Conservation (phyloP, 108 stramenopile genomes). For the Nannochloropsis salina region DNA sequence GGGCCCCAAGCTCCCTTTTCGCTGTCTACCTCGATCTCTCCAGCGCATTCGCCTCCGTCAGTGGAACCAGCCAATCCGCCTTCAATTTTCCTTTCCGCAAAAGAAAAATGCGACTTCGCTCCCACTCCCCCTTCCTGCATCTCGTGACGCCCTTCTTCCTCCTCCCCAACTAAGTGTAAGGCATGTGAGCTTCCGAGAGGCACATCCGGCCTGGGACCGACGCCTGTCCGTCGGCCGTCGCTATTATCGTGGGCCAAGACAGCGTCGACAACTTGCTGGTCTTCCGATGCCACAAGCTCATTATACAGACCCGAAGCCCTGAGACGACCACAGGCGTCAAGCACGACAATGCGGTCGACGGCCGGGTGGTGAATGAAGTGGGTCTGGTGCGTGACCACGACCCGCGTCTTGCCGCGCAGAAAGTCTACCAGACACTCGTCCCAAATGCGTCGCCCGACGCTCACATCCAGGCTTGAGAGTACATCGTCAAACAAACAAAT, state of each 20-base stretch:
- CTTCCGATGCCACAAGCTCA: not conserved
- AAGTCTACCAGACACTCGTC: conserved; percentile 24
- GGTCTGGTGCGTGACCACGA: conserved; percentile 6
- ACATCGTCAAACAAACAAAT: conserved; percentile 85
- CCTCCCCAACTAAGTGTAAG: not conserved
- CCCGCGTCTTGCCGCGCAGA: not conserved
- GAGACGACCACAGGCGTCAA: not conserved
- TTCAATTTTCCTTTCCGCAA: not conserved
- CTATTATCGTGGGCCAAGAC: not conserved
- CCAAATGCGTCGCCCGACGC: conserved; percentile 36
- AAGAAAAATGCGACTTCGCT: not conserved
- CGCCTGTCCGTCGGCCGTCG: not conserved
- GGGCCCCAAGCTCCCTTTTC: not conserved
- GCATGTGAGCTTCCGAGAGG: too few species aligned
- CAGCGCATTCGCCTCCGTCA: not conserved
- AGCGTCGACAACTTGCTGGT: not conserved
- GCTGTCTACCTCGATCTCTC: not conserved
- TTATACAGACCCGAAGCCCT: not conserved
- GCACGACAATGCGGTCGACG: conserved; percentile 24
- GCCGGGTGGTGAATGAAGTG: not conserved
- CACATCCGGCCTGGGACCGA: not conserved
- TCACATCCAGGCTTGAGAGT: conserved; percentile 74
- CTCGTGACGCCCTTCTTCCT: not conserved
- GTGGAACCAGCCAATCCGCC: not conserved
- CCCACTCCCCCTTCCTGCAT: not conserved